Evolutionary conservation across 164 flowering plant species (phyloP).

Genomic region (Nymphaea colorata): DNA sequence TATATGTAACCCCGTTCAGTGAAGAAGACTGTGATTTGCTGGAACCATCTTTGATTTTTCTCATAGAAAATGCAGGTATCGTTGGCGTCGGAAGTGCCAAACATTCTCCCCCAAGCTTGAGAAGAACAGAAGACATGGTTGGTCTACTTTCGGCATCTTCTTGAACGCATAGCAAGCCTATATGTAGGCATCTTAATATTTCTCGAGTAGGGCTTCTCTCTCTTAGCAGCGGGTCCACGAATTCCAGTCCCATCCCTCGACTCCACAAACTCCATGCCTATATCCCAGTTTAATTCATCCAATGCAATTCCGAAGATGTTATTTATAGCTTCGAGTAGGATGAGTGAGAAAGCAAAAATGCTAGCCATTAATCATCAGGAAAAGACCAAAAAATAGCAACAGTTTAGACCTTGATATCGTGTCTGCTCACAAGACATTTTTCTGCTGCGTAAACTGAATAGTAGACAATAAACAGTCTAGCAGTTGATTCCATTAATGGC

Average conservation of each 20-base stretch:
- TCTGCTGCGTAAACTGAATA: too few species aligned
- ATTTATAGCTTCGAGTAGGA: neutral
- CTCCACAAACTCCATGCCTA: constrained; percentile 8
- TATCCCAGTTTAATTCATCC: neutral
- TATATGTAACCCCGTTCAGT: neutral
- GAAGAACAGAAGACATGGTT: constrained; percentile 16
- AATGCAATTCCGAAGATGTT: too few species aligned
- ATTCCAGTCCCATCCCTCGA: neutral
- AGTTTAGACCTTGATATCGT: too few species aligned
- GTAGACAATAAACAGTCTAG: too few species aligned
- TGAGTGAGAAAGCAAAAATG: too few species aligned
- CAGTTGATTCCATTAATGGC: too few species aligned
- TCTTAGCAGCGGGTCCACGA: constrained; percentile 3
- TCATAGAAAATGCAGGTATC: constrained; percentile 8
- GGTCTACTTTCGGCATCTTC: constrained; percentile 10
- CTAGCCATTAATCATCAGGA: too few species aligned
- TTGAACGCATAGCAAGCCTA: constrained; percentile 6
- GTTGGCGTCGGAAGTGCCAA: constrained; percentile 12
- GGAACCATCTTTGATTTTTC: neutral
- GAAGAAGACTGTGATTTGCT: constrained; percentile 1
- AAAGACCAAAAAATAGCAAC: too few species aligned
- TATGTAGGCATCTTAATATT: constrained; percentile 5
- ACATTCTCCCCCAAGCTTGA: constrained; percentile 11
- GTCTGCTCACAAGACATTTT: too few species aligned
- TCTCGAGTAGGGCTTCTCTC: neutral